These are phyloP conservation scores for Neofusicoccum cordaticola DNA, from an alignment of 2,329 filamentous ascomycete genomes.

Conservation along the genomic window DNA sequence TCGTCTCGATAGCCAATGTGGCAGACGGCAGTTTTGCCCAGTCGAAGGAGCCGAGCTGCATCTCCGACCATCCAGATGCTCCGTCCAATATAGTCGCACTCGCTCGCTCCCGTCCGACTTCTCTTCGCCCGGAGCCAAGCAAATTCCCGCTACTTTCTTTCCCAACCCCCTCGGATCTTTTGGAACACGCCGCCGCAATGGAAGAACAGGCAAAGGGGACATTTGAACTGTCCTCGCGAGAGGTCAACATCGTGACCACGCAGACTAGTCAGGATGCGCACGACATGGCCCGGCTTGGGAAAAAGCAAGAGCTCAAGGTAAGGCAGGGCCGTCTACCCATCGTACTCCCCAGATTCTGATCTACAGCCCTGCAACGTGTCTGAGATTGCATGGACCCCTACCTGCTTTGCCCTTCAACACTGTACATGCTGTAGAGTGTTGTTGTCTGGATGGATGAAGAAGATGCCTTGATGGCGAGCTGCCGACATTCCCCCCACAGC, in stretches of 20 bases:
- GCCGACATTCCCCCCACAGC: too few species aligned
- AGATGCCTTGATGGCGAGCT: too few species aligned
- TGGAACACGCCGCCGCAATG: not conserved
- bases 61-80: not conserved
- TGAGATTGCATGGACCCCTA: not conserved
- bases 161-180: not conserved
- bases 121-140: not conserved
- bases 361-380: too few species aligned
- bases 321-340: not conserved
- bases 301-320: slow-evolving; percentile 49
- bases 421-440: too few species aligned
- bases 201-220: not conserved
- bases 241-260: not conserved
- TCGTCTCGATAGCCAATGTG: not conserved
- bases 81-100: not conserved
- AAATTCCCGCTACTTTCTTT: not conserved
- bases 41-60: not conserved
- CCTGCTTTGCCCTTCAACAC: too few species aligned
- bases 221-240: not conserved
- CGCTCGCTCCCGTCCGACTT: not conserved
- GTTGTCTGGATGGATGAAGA: too few species aligned
- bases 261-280: not conserved
- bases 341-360: not conserved
- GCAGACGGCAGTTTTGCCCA: not conserved
- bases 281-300: slow-evolving; percentile 51